Base-by-base conservation (phyloP, 192 early-diverging fungal genomes). In the Coemansia biformis region DNA sequence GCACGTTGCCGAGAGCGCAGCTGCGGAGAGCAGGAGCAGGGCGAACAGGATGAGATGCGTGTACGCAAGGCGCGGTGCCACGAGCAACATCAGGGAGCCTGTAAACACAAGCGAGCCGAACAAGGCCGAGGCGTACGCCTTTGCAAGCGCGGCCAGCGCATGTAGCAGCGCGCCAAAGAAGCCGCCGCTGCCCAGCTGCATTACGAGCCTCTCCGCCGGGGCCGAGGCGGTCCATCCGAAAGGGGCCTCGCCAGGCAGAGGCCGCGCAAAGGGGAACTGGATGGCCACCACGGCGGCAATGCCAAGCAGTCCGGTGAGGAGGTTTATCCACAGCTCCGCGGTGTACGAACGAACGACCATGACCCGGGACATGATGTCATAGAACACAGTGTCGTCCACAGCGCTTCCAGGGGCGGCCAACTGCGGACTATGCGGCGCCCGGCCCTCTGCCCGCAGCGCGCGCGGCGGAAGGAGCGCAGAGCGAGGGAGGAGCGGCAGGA, bases 311-410 rank as follows among this genome's bases (percentile, higher is more conserved):
- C 43, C 69, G 15, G 53, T 65, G 19, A 48, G 26, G 9, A 57
- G 38, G 36, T 61, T 73, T 17, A 73, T 44, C 28, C 24, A 23
- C 26, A 59, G 28, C 48, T 73, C 69, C 11, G 41, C 51, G 4
- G 45, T 13, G 34, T 73, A 73, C 21, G 69, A 65, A 26, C 69
- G 61, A 15, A 73, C 69, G 7, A 73, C 61, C 69, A 73, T 73
- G 15, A 46, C 14, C 19, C 57, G 58, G 30, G 51, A 59, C 15
- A 73, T 44, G 1, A 73, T 38, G 18, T 73, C 69, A 37, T 73
- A 73, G 21, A 73, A 73, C n/a, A 73, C 54, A 3, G 54, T 52
- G 35, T 57, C 52, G 23, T 61, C 44, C 13, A 65, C 40, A 8
- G 49, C 37, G 7, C 39, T 45, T n/a, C n/a, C n/a, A n/a, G n/a